phyloP scores from a whole-genome alignment of 495 filamentous ascomycete species.

The Aspergillus incahuasiensis region DNA sequence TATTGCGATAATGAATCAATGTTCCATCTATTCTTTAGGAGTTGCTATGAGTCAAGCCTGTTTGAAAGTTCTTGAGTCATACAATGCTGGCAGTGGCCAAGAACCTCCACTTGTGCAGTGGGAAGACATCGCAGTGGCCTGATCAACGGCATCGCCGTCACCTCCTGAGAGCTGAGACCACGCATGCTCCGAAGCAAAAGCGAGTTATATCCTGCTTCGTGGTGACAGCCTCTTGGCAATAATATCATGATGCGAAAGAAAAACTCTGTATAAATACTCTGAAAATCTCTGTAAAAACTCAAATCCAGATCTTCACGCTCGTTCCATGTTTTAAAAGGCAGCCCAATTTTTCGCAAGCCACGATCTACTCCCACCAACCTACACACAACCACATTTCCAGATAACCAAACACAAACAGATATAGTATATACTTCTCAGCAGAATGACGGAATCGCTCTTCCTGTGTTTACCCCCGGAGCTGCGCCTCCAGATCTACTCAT shows the following conservation, averaged over 20 bases:
- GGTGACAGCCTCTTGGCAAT: not conserved
- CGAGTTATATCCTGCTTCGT: not conserved
- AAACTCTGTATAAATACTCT: not conserved
- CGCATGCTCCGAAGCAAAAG: not conserved
- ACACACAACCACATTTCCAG: not conserved
- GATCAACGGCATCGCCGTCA: not conserved
- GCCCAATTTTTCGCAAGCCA: not conserved
- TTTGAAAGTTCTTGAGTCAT: not conserved
- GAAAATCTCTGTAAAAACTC: not conserved
- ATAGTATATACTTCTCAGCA: not conserved
- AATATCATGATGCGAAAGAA: not conserved
- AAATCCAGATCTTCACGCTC: not conserved
- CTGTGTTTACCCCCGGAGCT: constrained; percentile 35
- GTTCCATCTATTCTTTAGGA: not conserved
- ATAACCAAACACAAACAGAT: too few species aligned
- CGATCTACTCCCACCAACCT: not conserved
- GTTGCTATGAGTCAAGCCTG: not conserved
- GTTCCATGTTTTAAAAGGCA: not conserved
- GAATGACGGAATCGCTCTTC: constrained; percentile 12
- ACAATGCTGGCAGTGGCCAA: not conserved
- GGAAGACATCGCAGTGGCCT: not conserved
- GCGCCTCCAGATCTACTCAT: constrained; percentile 41
- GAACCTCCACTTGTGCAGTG: not conserved
- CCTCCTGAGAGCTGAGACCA: not conserved
- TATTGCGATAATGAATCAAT: not conserved